A percentile compares a stretch with the other conserved stretches of the same genome.
These are phyloP conservation scores for Volvox africanus DNA, from an alignment of 139 green algal species.

Conservation along the genomic window DNA sequence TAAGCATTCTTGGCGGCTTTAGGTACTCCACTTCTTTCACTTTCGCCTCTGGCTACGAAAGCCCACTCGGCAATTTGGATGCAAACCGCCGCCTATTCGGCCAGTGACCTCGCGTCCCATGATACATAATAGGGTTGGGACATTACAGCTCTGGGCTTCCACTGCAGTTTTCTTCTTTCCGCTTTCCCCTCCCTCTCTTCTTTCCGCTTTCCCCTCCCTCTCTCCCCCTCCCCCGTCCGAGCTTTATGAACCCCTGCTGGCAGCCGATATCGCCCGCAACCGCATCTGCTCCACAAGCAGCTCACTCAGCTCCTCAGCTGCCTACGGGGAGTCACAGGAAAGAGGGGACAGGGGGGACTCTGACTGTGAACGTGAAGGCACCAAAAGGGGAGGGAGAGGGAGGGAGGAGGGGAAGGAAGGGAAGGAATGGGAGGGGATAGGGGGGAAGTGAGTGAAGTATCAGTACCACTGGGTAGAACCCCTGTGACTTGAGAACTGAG, in stretches of 20 bases:
- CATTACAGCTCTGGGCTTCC: background rate
- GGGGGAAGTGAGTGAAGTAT: background rate
- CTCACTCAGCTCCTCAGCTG: constrained; percentile 37
- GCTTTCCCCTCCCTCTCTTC: background rate
- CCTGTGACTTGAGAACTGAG: too few species aligned
- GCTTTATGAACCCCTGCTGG: background rate
- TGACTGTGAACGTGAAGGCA: too few species aligned
- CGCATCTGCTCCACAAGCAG: constrained; percentile 49
- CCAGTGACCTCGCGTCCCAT: too few species aligned
- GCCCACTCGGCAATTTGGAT: too few species aligned
- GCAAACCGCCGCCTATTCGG: too few species aligned
- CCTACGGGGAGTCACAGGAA: background rate
- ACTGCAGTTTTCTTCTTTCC: background rate
- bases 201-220: background rate
- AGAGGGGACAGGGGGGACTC: too few species aligned
- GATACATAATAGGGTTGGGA: background rate
- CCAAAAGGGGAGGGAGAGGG: background rate
- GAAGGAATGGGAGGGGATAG: background rate
- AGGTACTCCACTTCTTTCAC: too few species aligned
- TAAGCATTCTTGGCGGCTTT: too few species aligned
- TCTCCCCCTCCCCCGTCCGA: background rate
- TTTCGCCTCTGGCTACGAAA: too few species aligned
- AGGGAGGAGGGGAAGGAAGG: background rate
- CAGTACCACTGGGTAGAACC: background rate
- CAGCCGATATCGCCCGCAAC: constrained; percentile 8